Percentiles rank a stretch among this genome's conserved stretches.
These are phyloP conservation scores for Thielaviopsis punctulata DNA, from an alignment of 2,329 filamentous ascomycete genomes.

Conservation along the genomic window DNA sequence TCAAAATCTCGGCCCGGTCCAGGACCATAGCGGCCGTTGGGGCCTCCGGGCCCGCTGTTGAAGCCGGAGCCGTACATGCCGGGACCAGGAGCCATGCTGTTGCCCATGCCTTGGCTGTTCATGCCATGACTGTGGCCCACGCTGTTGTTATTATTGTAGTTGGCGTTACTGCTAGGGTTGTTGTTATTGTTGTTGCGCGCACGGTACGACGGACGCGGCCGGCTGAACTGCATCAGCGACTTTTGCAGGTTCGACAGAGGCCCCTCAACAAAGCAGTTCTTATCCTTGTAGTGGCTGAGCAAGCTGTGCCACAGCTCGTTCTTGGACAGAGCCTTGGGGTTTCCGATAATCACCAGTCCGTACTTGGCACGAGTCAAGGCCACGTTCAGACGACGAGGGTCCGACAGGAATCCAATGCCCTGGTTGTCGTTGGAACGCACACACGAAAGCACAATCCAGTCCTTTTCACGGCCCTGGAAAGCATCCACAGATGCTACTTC, in stretches of 20 bases:
- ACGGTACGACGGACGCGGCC: constrained; percentile 82
- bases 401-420: constrained; percentile 95
- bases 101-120: not conserved
- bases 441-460: constrained; percentile 95
- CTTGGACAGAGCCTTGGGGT: constrained; percentile 93
- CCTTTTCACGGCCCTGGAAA: constrained; percentile 97
- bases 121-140: constrained; percentile 20
- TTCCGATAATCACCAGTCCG: constrained; percentile 87
- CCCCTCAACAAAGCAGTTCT: constrained; percentile 87
- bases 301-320: constrained; percentile 96
- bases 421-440: constrained; percentile 98
- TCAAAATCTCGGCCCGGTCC: constrained; percentile 40
- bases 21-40: constrained; percentile 23
- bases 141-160: constrained; percentile 32
- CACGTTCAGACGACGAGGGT: constrained; percentile 92
- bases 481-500: constrained; percentile 97
- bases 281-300: constrained; percentile 89
- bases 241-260: constrained; percentile 91
- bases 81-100: constrained; percentile 14
- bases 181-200: constrained; percentile 21
- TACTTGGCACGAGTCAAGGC: constrained; percentile 94
- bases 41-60: not conserved
- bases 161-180: not conserved
- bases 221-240: constrained; percentile 84
- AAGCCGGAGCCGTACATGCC: constrained; percentile 14